Conservation (phyloP, 306 rosid species). For the Inga leiocalycina region DNA sequence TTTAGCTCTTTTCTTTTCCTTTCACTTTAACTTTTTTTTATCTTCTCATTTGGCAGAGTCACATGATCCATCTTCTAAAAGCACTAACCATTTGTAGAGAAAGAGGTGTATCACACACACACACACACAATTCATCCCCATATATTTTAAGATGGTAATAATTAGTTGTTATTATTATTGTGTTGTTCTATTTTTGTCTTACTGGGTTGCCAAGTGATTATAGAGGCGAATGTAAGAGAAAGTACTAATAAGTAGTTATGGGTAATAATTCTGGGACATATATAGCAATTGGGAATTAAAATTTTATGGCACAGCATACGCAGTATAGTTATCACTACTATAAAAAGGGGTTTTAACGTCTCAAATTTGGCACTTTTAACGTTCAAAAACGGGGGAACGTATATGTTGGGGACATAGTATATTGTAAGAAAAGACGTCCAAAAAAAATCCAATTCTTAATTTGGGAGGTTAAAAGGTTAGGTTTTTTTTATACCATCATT, state of each 20-base stretch:
- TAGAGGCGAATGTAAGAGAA: too few species aligned
- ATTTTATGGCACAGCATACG: background rate
- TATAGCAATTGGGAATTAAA: background rate
- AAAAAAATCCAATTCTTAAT: too few species aligned
- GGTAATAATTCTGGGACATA: background rate
- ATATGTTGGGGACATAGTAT: too few species aligned
- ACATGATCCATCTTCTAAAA: slow-evolving; percentile 20
- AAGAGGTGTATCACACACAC: too few species aligned
- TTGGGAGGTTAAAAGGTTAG: too few species aligned
- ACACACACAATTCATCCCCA: background rate
- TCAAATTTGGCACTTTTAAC: too few species aligned
- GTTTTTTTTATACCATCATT: too few species aligned
- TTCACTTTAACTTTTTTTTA: background rate
- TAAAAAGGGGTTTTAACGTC: too few species aligned
- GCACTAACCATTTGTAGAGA: background rate
- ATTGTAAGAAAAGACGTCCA: too few species aligned
- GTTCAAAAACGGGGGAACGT: too few species aligned
- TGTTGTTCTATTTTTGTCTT: background rate
- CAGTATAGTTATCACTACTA: too few species aligned
- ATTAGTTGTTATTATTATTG: background rate
- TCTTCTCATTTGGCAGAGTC: background rate
- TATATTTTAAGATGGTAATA: background rate
- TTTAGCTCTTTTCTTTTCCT: background rate
- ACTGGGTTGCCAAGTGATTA: background rate
- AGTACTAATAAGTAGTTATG: background rate